Evolutionary conservation across 1,284 basidiomycete species (phyloP).

Genomic region (Coniferiporia sulphurascens): DNA sequence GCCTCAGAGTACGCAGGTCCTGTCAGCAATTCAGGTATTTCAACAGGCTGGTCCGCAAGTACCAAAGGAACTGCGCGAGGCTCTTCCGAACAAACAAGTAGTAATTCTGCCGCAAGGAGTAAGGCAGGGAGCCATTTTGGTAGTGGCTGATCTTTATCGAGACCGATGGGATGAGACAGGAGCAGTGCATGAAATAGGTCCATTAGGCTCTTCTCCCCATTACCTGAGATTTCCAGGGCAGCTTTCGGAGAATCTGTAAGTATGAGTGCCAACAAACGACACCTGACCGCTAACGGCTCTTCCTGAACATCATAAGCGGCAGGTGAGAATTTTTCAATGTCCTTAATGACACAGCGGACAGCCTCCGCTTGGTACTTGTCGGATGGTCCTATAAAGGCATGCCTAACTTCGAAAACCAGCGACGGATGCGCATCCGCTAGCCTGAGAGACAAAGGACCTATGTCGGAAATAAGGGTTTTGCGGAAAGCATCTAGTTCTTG

Average conservation of each 20-base stretch:
- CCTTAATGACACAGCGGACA: constrained; percentile 63
- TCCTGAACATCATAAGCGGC: constrained; percentile 62
- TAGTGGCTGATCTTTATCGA: constrained; percentile 46
- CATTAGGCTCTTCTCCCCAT: constrained; percentile 48
- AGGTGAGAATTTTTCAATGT: constrained; percentile 65
- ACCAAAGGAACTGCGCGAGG: constrained; percentile 58
- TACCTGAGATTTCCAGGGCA: constrained; percentile 44
- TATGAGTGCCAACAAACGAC: constrained; percentile 82
- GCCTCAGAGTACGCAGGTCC: constrained; percentile 62
- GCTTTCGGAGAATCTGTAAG: constrained; percentile 65
- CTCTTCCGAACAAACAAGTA: constrained; percentile 74
- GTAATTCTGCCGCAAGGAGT: constrained; percentile 76
- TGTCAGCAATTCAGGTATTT: constrained; percentile 42
- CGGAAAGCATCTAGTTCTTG: constrained; percentile 64
- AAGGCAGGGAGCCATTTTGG: constrained; percentile 85
- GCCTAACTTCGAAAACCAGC: constrained; percentile 86
- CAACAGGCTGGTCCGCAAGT: constrained; percentile 62
- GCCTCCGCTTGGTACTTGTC: constrained; percentile 58
- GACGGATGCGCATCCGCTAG: constrained; percentile 86
- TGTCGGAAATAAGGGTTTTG: constrained; percentile 58
- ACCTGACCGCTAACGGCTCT: constrained; percentile 74
- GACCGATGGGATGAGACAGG: constrained; percentile 48
- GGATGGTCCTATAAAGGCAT: constrained; percentile 65
- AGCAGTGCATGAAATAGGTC: constrained; percentile 61
- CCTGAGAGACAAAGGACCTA: constrained; percentile 65